Conservation (phyloP, 2,329 filamentous ascomycete genomes). For the Venturia pyrina region DNA sequence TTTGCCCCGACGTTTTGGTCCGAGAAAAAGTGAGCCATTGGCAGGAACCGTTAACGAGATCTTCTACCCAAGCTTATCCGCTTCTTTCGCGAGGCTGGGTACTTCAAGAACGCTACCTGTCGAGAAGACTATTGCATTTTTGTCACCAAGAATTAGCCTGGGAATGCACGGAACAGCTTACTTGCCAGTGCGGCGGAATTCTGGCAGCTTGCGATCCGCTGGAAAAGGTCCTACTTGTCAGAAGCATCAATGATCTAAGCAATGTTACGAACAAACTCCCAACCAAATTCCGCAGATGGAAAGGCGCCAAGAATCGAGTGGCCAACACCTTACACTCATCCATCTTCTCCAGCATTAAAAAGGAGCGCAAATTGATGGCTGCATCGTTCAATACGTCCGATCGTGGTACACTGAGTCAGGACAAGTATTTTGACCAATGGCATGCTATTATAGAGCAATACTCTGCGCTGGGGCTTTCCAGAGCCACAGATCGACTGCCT, state of each 20-base stretch:
- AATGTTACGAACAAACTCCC: not conserved
- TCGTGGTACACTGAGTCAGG: not conserved
- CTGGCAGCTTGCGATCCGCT: not conserved
- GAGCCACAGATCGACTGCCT: not conserved
- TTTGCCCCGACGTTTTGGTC: not conserved
- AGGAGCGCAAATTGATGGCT: not conserved
- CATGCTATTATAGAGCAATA: not conserved
- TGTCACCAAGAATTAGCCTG: not conserved
- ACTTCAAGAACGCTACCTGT: slow-evolving; percentile 12
- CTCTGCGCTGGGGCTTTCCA: not conserved
- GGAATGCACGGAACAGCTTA: not conserved
- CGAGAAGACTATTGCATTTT: slow-evolving; percentile 5
- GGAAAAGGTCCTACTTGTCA: not conserved
- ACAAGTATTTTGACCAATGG: not conserved
- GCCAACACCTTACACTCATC: not conserved
- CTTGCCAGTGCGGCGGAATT: not conserved
- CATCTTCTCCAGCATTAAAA: not conserved
- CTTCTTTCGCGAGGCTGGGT: slow-evolving; percentile 14
- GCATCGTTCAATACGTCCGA: not conserved
- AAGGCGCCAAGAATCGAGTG: not conserved
- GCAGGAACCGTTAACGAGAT: not conserved
- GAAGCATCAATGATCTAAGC: not conserved
- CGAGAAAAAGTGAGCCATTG: slow-evolving; percentile 3
- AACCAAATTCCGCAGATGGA: not conserved
- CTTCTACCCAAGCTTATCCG: not conserved